Evolutionary conservation across 2,329 filamentous ascomycete species (phyloP).

Genomic region (Cercospora citrullina): DNA sequence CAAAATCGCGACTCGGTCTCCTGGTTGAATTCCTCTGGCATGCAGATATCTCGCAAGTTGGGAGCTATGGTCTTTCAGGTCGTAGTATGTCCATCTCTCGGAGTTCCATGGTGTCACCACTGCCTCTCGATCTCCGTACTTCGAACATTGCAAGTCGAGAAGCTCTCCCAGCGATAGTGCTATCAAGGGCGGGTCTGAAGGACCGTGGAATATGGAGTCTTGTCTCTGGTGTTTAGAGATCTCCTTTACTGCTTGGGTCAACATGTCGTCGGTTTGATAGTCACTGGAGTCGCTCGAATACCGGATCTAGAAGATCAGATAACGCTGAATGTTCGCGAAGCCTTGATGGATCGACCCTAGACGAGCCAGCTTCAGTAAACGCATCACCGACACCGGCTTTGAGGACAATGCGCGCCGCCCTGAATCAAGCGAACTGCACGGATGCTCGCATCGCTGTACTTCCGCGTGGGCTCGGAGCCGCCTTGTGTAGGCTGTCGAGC

Average conservation of each 20-base stretch:
- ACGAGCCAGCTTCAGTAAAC: not conserved
- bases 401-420: not conserved
- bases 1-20: constrained; percentile 74
- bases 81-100: constrained; percentile 65
- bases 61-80: constrained; percentile 43
- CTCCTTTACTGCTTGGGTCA: constrained; percentile 15
- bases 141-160: constrained; percentile 67
- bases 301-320: constrained; percentile 15
- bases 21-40: constrained; percentile 64
- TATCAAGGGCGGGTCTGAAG: constrained; percentile 66
- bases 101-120: constrained; percentile 75
- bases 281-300: constrained; percentile 7
- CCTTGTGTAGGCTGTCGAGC: not conserved
- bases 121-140: constrained; percentile 66
- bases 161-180: constrained; percentile 72
- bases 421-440: not conserved
- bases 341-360: not conserved
- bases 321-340: constrained; percentile 2
- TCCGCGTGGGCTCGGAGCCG: not conserved
- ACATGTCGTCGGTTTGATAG: constrained; percentile 11
- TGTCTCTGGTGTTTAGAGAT: constrained; percentile 17
- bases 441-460: not conserved
- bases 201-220: constrained; percentile 65
- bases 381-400: constrained; percentile 14
- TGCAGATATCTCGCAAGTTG: constrained; percentile 53